Evolutionary conservation across 352 stramenopile genomes (phyloP).

Genomic region (Globisporangium radiosum): DNA sequence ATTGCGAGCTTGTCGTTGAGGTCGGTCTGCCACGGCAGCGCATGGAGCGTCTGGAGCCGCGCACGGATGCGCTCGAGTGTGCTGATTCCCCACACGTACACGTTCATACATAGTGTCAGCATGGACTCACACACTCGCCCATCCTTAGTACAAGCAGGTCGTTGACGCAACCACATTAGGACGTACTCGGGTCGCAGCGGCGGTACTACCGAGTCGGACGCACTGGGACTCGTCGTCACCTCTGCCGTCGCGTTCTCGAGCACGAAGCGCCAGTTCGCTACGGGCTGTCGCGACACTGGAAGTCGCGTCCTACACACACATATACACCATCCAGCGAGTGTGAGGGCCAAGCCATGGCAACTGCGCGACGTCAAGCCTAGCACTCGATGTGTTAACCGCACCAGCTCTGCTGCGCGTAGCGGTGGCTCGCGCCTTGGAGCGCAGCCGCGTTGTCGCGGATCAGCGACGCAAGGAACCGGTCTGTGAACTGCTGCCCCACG

Average conservation of each 20-base stretch:
- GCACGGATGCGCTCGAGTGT: constrained; percentile 57
- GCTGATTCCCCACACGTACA: constrained; percentile 14
- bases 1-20: constrained; percentile 39
- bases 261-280: constrained; percentile 70
- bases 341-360: no score
- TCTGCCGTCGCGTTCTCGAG: constrained; percentile 31
- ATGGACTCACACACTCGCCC: not conserved
- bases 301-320: constrained; percentile 33
- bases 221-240: not conserved
- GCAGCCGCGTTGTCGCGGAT: constrained; percentile 35
- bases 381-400: constrained; percentile 7
- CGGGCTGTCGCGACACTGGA: constrained; percentile 43
- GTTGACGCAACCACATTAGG: not conserved
- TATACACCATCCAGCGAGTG: not conserved
- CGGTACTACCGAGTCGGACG: constrained; percentile 16
- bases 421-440: constrained; percentile 30
- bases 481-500: constrained; percentile 26
- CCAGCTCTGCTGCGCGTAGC: constrained; percentile 41
- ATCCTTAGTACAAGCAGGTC: not conserved
- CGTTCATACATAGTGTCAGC: not conserved
- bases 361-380: not conserved
- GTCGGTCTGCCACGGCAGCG: constrained; percentile 37
- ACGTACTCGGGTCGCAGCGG: constrained; percentile 33
- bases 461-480: constrained; percentile 39
- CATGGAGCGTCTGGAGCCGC: constrained; percentile 46